Evolutionary conservation across 2,329 filamentous ascomycete species (phyloP).

Genomic region (Colletotrichum paranaense): DNA sequence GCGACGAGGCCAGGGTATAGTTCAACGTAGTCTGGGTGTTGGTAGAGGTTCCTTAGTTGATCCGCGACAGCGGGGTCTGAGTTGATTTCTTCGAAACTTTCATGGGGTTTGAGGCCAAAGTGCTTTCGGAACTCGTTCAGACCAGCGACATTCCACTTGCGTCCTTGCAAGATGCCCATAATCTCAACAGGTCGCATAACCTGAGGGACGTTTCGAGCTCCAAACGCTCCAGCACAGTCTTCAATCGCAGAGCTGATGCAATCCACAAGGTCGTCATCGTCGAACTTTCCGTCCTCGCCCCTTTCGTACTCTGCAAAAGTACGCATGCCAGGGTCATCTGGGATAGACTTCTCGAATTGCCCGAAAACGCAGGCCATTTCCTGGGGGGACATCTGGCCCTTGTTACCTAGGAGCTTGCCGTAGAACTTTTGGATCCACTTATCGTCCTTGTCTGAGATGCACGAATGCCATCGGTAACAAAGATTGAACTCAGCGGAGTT

Average conservation of each 20-base stretch:
- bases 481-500: constrained; percentile 92
- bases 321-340: constrained; percentile 75
- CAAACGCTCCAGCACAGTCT: constrained; percentile 80
- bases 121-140: constrained; percentile 89
- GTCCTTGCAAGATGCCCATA: constrained; percentile 80
- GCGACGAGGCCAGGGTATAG: constrained; percentile 83
- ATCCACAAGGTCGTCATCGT: constrained; percentile 80
- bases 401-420: constrained; percentile 65
- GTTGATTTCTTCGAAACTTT: constrained; percentile 86
- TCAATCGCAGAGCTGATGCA: constrained; percentile 78
- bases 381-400: constrained; percentile 64
- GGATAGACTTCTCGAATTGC: constrained; percentile 70
- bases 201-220: constrained; percentile 78
- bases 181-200: constrained; percentile 82
- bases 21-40: constrained; percentile 83
- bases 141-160: constrained; percentile 81
- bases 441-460: constrained; percentile 80
- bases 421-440: constrained; percentile 82
- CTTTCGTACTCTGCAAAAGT: constrained; percentile 75
- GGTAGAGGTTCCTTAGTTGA: constrained; percentile 75
- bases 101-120: constrained; percentile 80
- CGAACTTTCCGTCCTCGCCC: constrained; percentile 74
- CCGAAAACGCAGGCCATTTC: constrained; percentile 73
- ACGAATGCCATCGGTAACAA: constrained; percentile 88
- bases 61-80: constrained; percentile 77